Evolutionary conservation across 1,139 yeast species (phyloP), one percentile per base, ranked within the genome.

Genomic region (Yamadazyma membranifaciens): DNA sequence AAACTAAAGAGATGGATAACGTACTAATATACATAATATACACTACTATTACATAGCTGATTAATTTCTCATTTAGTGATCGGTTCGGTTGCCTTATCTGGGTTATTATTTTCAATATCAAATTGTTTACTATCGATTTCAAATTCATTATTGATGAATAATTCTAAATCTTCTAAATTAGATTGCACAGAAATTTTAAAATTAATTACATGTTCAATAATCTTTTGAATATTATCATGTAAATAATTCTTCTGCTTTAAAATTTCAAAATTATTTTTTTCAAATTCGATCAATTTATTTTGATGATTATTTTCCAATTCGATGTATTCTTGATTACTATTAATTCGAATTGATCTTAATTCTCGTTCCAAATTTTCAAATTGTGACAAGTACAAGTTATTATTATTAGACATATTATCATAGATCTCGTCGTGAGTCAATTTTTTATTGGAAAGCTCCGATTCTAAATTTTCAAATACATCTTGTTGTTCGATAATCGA

Each of bases 181-280:
- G 73, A 71, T 55, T 84, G 91, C 36, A 85, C 72, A 42, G 75
- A 77, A 42, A 81, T 62, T 62, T 86, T 87, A 62, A 86, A 83
- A 37, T 70, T 75, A 40, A 84, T 77, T 31, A 81, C 76, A 41
- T 64, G 69, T 43, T 81, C 80, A 42, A 86, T 76, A 53, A 82
- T 71, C 44, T 71, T 69, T 45, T 75, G 77, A 29, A 83, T 74
- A 45, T 77, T 76, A 37, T 74, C 73, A 46, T 74, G 76, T 52
- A 84, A 63, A 11, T 61, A 64, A 40, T 69, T 71, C 33, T 81
- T 69, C 38, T 77, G 70, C 33, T 69, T 67, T 39, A 70, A 65
- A 17, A 82, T 63, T 12, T 72, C 69, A 43, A 70, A 74, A 40
- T 69, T 63, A 38, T 78, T 55, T 45, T 78, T 77, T 44, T 81